A percentile compares a stretch with the other conserved stretches of the same genome.
phyloP scores from a whole-genome alignment of 352 stramenopile species.

The Pythium oligandrum region DNA sequence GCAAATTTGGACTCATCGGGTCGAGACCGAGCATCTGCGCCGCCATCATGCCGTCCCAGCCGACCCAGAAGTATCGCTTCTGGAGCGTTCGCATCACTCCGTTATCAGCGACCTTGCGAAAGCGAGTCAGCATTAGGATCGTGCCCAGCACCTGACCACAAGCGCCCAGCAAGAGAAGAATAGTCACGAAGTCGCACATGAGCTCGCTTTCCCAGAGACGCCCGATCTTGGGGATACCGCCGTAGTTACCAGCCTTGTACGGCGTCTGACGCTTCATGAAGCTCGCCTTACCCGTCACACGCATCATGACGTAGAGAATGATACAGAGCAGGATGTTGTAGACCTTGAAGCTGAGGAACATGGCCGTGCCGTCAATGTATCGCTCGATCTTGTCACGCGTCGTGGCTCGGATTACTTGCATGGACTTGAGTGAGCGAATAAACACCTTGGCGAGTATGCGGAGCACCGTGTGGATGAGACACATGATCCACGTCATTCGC shows the following conservation, averaged over 20 bases:
- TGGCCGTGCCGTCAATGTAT: constrained; percentile 36
- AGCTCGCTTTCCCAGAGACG: constrained; percentile 51
- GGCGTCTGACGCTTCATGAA: constrained; percentile 36
- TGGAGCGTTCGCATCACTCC: constrained; percentile 39
- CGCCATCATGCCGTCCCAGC: constrained; percentile 37
- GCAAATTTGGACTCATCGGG: constrained; percentile 21
- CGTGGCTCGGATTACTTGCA: constrained; percentile 25
- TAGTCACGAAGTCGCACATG: constrained; percentile 40
- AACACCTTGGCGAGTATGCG: constrained; percentile 26
- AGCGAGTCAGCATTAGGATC: constrained; percentile 33
- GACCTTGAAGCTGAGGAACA: constrained; percentile 58
- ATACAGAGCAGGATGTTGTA: constrained; percentile 48
- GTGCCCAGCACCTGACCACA: constrained; percentile 20
- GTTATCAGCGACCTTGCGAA: constrained; percentile 38
- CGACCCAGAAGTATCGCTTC: constrained; percentile 37
- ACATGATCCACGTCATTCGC: constrained; percentile 59
- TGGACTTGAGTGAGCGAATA: constrained; percentile 22
- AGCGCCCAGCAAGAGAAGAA: constrained; percentile 30
- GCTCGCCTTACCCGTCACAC: constrained; percentile 23
- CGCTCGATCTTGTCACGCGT: constrained; percentile 35
- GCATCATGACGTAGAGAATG: constrained; percentile 34
- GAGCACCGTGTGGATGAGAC: constrained; percentile 32
- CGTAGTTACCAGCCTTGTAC: constrained; percentile 33
- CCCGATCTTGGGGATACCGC: constrained; percentile 27
- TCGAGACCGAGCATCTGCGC: constrained; percentile 41